Percentiles rank a stretch among this genome's conserved stretches.
Conservation (phyloP, 2,329 filamentous ascomycete genomes). For the Stylonectria norvegica region DNA sequence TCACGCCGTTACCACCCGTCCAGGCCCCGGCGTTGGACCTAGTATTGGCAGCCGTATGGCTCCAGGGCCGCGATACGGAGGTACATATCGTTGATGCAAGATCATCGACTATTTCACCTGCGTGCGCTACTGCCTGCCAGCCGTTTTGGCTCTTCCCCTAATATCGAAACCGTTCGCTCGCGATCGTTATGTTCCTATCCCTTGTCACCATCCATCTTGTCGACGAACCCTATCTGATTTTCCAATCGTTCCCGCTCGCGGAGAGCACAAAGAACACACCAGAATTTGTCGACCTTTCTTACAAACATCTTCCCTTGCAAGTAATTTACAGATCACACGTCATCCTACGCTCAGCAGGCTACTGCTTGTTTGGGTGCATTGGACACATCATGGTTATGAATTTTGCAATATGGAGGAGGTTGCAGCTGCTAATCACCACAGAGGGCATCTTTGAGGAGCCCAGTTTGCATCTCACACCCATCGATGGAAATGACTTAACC, state of each 20-base stretch:
- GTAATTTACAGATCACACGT: conserved; percentile 53
- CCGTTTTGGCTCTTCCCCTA: too few species aligned
- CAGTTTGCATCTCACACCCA: conserved; percentile 25
- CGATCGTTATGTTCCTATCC: conserved; percentile 19
- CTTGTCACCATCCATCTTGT: conserved; percentile 24
- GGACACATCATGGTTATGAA: conserved; percentile 60
- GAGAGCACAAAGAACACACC: conserved; percentile 37
- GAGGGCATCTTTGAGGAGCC: conserved; percentile 11
- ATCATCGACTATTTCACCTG: background rate
- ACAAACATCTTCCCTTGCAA: conserved; percentile 49
- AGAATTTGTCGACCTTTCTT: conserved; percentile 46
- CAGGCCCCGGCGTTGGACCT: conserved; percentile 75
- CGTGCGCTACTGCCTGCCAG: too few species aligned
- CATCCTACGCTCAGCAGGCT: conserved; percentile 55
- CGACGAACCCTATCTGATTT: conserved; percentile 27
- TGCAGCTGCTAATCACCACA: conserved; percentile 29
- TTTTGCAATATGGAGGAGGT: conserved; percentile 51
- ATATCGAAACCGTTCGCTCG: too few species aligned
- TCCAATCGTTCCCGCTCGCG: conserved; percentile 31
- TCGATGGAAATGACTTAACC: conserved; percentile 15
- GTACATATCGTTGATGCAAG: conserved; percentile 51
- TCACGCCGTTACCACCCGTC: conserved; percentile 81
- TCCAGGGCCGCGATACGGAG: conserved; percentile 56
- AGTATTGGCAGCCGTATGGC: conserved; percentile 57
- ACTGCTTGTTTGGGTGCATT: conserved; percentile 51